Evolutionary conservation across 2,329 filamentous ascomycete genomes (phyloP), one percentile per base, ranked within the genome.

Genomic region (Chaetomiaceae sp.): DNA sequence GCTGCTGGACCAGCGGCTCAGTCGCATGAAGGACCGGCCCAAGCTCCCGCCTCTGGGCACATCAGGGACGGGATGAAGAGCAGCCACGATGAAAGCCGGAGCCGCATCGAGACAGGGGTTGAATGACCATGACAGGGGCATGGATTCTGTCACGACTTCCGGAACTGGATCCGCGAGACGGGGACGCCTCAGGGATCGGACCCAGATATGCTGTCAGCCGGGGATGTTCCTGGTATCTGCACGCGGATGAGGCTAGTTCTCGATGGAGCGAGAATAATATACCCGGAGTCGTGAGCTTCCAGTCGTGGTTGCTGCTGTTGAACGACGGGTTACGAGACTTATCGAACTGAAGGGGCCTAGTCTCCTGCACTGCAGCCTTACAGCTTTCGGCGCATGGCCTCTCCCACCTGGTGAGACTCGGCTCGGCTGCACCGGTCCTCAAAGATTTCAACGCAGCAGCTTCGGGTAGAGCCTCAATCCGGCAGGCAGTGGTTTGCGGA

Each of bases 21-120:
- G 19, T 45, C 51, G 61, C 60, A 64, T 64, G 60, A 64, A 22
- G 44, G 54, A 59, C 25, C 33, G 50, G 55, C 49, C 57, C 58
- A 51, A 58, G 58, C 57, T 58, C 53, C 42, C 47, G 54, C 51
- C 39, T 42, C 20, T 39, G 50, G 39, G 53, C 34, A 52, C 56
- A 54, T 59, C 63, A 58, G 51, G 59, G 59, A 61, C 60, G 44
- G 47, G 49, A 50, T 48, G 47, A 53, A 40, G 34, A 39, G 17
- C 31, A 45, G 37, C 47, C 25, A 12, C 37, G 31, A 23, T 15
- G 22, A 43, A 31, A 12, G 49, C 56, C 29, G 47, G 45, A 48
- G 51, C 47, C 42, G 46, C 46, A 46, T 19, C 49, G 46, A 55
- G 49, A 43, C 52, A 57, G 46, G 45, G 55, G 55, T 50, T 37